Percentiles rank a stretch among this genome's conserved stretches.
Conservation (phyloP, 441 rosid species). For the Sinapis alba region DNA sequence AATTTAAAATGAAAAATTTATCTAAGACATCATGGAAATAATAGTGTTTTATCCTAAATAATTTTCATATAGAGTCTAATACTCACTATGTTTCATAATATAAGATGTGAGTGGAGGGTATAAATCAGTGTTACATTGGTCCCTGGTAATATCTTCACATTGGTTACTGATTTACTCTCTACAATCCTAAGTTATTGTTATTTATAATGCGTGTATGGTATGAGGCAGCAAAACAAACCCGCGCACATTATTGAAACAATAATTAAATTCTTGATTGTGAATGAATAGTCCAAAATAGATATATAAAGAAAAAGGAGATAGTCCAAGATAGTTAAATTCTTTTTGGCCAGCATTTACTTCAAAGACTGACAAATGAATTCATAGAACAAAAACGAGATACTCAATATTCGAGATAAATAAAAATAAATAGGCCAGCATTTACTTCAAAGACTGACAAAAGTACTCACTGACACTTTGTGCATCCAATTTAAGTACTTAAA, state of each 20-base stretch:
- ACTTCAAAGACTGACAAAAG: conserved; percentile 41
- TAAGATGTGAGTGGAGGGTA: not conserved
- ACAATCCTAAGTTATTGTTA: not conserved
- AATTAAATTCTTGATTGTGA: conserved; percentile 7
- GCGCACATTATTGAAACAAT: conserved; percentile 5
- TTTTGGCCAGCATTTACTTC: conserved; percentile 4
- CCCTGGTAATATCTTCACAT: not conserved
- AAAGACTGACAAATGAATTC: not conserved
- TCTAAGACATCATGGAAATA: too few relatives aligned
- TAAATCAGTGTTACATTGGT: not conserved
- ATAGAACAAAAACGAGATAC: conserved; percentile 1
- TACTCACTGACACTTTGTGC: conserved; percentile 37
- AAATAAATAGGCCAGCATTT: conserved; percentile 23
- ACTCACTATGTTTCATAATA: not conserved
- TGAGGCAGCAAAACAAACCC: not conserved
- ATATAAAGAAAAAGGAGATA: not conserved
- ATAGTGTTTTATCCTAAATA: not conserved
- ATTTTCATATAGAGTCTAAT: not conserved
- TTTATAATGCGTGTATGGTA: not conserved
- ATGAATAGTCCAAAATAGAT: conserved; percentile 12
- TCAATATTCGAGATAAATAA: not conserved
- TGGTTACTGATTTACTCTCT: not conserved
- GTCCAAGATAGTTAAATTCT: conserved; percentile 7
- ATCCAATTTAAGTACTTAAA: conserved; percentile 24
- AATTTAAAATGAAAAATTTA: too few relatives aligned